A percentile compares a stretch with the other conserved stretches of the same genome.
Conservation (phyloP, 2,329 filamentous ascomycete genomes). For the Colletotrichum cordylinicola region DNA sequence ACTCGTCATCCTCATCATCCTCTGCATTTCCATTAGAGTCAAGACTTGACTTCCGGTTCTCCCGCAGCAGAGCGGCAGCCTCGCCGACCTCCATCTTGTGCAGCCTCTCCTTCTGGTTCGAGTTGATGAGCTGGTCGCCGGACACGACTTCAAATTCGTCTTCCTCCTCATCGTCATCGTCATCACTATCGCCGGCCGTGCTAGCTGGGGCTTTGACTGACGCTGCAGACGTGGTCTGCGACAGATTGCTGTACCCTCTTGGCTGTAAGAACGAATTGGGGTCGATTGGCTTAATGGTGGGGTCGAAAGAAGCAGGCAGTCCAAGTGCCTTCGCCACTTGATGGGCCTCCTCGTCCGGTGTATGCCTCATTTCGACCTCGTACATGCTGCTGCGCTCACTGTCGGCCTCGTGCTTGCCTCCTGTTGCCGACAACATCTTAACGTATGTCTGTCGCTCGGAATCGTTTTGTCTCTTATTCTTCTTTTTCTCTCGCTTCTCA, state of each 20-base stretch:
- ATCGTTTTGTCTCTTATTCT: conserved; percentile 81
- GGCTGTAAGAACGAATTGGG: conserved; percentile 29
- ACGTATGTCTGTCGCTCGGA: conserved; percentile 78
- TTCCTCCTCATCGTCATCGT: conserved; percentile 46
- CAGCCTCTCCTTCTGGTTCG: conserved; percentile 58
- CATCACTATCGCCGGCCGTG: conserved; percentile 46
- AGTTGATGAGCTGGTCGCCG: conserved; percentile 45
- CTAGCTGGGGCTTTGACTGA: conserved; percentile 3
- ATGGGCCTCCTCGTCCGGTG: conserved; percentile 68
- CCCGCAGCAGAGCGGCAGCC: conserved; percentile 53
- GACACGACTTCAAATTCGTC: conserved; percentile 48
- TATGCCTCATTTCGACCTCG: conserved; percentile 59
- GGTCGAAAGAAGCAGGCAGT: conserved; percentile 67
- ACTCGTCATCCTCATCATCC: conserved; percentile 43
- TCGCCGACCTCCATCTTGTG: conserved; percentile 67
- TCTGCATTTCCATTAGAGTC: conserved; percentile 28
- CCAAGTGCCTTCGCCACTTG: conserved; percentile 68
- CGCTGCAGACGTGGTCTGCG: background rate
- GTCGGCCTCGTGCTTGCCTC: conserved; percentile 64
- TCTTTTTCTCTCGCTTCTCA: conserved; percentile 88
- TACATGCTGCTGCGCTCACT: conserved; percentile 58
- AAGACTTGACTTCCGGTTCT: conserved; percentile 29
- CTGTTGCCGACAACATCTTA: conserved; percentile 72
- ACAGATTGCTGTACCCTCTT: conserved; percentile 8
- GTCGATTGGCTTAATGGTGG: conserved; percentile 64